Evolutionary conservation across 2,329 filamentous ascomycete genomes (phyloP), one percentile per base, ranked within the genome.

Genomic region (Claviceps africana): DNA sequence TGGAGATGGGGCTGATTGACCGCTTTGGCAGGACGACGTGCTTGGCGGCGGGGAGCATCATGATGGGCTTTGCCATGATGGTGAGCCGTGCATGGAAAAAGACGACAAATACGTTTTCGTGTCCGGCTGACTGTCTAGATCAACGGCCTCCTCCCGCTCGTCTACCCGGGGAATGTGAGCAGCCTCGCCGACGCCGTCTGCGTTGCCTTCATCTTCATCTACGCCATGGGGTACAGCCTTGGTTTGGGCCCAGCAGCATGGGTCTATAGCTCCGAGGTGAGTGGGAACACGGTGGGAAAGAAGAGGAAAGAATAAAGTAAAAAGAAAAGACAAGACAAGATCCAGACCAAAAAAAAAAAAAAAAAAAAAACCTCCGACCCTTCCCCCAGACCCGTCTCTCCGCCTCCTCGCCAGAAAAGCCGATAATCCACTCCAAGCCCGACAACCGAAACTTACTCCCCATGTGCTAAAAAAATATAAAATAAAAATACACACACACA

Each of bases 1-100:
- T 79, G 3, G 78, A 79, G 54, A 78, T 79, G 71, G 65, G 77
- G 53, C 64, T 80, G 11, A 78, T 81, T 50, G 78, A 81, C 58
- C 67, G 65, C 2, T 65, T 74, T 35, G 78, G 78, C 0, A 65
- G 78, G 22, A 67, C 71, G 46, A 57, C 67, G 10, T 79, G 75
- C 0, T 63, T 81, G 13, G 66, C 72, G 0, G 64, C 67, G 3
- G 77, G 77, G 0, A 74, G 72, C 22, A 56, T 67, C 2, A 68
- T 78, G 15, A 81, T 81, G 78, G 70, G 70, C 0, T 54, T 76
- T 15, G 71, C 73, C 3, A 69, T 79, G 67, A 58, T 79, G 55
- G 77, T 78, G 62, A 57, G 71, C 30, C 30, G 30, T 31, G n/a
- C n/a, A n/a, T n/a, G n/a, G n/a, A n/a, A n/a, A n/a, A n/a, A n/a